phyloP scores from a whole-genome alignment of 768 basidiomycete genomes.

The Lentinula guzmanii region DNA sequence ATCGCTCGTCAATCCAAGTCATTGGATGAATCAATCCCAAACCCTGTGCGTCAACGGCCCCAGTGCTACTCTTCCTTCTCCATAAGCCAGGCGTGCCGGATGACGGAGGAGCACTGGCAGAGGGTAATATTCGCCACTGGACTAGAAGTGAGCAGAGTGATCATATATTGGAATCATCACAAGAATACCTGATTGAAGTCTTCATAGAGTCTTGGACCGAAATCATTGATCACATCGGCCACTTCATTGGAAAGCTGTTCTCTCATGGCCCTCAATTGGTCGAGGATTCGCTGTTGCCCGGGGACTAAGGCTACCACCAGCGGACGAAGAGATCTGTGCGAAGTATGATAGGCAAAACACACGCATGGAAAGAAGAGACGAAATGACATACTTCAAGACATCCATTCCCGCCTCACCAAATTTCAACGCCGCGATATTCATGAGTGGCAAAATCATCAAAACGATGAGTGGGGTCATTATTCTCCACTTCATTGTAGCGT shows the following conservation, averaged over 20 bases:
- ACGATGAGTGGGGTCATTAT: conserved; percentile 77
- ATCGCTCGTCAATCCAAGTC: conserved; percentile 91
- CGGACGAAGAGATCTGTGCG: conserved; percentile 76
- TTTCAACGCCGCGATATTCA: conserved; percentile 90
- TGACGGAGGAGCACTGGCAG: conserved; percentile 81
- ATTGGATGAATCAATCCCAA: conserved; percentile 85
- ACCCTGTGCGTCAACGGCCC: conserved; percentile 82
- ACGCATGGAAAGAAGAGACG: neutral
- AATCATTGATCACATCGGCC: conserved; percentile 77
- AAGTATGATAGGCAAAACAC: conserved; percentile 8
- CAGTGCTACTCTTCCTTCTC: conserved; percentile 74
- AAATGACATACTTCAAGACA: conserved; percentile 74
- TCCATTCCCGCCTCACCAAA: conserved; percentile 99
- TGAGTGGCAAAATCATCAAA: conserved; percentile 69
- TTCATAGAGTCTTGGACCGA: conserved; percentile 80
- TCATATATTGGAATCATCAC: conserved; percentile 5
- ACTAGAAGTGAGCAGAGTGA: neutral
- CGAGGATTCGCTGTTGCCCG: conserved; percentile 77
- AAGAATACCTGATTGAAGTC: conserved; percentile 71
- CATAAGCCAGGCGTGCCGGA: conserved; percentile 68
- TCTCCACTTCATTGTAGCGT: conserved; percentile 55
- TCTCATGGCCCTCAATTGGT: conserved; percentile 70
- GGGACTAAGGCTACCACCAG: conserved; percentile 84
- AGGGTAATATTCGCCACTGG: conserved; percentile 78
- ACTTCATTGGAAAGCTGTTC: conserved; percentile 78